Percentiles rank a stretch among this genome's conserved stretches.
These are phyloP conservation scores for Nakazawaea holstii DNA, from an alignment of 805 yeast species.

Conservation along the genomic window DNA sequence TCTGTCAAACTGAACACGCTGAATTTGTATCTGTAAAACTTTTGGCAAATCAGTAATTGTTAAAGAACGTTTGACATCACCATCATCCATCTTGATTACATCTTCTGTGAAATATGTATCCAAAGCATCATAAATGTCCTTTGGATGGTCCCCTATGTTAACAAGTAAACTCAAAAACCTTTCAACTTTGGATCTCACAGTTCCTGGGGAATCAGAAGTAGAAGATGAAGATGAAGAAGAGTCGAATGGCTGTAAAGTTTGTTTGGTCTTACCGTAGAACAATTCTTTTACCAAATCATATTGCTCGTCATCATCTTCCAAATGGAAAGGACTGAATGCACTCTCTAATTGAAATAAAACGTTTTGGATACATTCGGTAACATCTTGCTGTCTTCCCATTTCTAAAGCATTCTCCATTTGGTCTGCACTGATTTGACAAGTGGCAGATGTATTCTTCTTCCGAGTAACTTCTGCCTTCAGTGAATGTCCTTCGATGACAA, in stretches of 20 bases:
- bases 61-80: conserved; percentile 66
- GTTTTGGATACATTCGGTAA: conserved; percentile 94
- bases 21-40: conserved; percentile 86
- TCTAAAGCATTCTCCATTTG: conserved; percentile 73
- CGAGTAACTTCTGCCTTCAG: conserved; percentile 8
- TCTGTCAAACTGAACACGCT: conserved; percentile 86
- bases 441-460: conserved; percentile 7
- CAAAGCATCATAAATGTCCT: conserved; percentile 83
- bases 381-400: conserved; percentile 93
- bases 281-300: conserved; percentile 71
- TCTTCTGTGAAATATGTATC: conserved; percentile 82
- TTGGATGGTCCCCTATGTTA: conserved; percentile 84
- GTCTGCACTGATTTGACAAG: conserved; percentile 39
- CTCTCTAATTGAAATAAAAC: conserved; percentile 89
- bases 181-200: conserved; percentile 53
- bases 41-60: conserved; percentile 71
- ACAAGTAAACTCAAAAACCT: conserved; percentile 78
- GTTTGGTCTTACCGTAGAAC: conserved; percentile 84
- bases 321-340: conserved; percentile 61
- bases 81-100: conserved; percentile 61
- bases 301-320: conserved; percentile 78
- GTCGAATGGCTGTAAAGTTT: conserved; percentile 55
- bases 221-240: conserved; percentile 20
- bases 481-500: too few relatives aligned
- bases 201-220: conserved; percentile 16